A percentile compares a stretch with the other conserved stretches of the same genome.
phyloP scores from a whole-genome alignment of 2,329 filamentous ascomycete genomes.

The Microcyclospora pomicola region DNA sequence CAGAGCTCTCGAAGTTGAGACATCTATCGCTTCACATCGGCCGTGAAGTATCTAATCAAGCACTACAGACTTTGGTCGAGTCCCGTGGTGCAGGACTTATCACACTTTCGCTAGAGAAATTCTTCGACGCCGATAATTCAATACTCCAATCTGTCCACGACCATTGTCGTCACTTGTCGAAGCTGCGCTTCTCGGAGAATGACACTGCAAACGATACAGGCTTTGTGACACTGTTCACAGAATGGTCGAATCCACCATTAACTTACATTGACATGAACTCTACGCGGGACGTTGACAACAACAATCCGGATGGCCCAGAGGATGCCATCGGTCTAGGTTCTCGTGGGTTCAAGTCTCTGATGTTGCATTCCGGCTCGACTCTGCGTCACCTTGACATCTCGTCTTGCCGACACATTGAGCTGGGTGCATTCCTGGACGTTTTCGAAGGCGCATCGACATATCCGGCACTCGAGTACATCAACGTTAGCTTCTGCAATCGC shows the following conservation, averaged over 20 bases:
- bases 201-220: constrained; percentile 60
- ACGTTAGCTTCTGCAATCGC: constrained; percentile 44
- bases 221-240: constrained; percentile 57
- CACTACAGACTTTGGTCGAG: constrained; percentile 48
- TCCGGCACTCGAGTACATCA: constrained; percentile 54
- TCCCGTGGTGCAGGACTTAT: constrained; percentile 51
- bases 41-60: constrained; percentile 40
- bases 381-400: constrained; percentile 62
- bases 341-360: constrained; percentile 63
- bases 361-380: constrained; percentile 61
- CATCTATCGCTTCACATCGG: constrained; percentile 63
- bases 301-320: constrained; percentile 49
- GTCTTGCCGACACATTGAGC: constrained; percentile 68
- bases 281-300: constrained; percentile 63
- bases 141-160: constrained; percentile 58
- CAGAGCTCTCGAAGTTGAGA: constrained; percentile 47
- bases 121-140: constrained; percentile 51
- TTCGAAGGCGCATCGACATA: constrained; percentile 55
- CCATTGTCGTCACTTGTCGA: constrained; percentile 52
- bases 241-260: constrained; percentile 63
- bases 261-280: constrained; percentile 59
- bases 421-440: constrained; percentile 56
- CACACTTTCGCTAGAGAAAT: constrained; percentile 64
- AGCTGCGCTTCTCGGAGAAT: constrained; percentile 72
- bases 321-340: constrained; percentile 59